A percentile compares a stretch with the other conserved stretches of the same genome.
Conservation (phyloP, 164 flowering plant genomes). For the Vitis rupestris region DNA sequence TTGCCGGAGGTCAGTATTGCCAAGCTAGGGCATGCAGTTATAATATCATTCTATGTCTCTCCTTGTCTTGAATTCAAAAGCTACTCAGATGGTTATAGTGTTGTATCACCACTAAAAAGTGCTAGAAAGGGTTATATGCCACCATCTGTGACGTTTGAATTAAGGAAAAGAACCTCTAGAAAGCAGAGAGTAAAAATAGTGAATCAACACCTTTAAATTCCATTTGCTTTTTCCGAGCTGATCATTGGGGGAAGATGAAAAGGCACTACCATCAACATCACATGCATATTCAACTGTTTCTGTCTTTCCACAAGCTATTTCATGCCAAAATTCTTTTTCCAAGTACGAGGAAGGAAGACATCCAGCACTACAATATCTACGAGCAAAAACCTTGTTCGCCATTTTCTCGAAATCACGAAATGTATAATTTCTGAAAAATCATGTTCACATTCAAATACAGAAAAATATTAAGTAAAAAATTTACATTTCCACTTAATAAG, state of each 20-base stretch:
- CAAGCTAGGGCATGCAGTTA: too few species aligned
- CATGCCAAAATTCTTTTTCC: constrained; percentile 98
- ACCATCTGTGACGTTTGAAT: neutral
- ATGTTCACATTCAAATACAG: constrained; percentile 24
- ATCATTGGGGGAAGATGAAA: constrained; percentile 82
- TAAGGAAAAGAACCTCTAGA: neutral
- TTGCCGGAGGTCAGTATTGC: too few species aligned
- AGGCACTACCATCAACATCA: constrained; percentile 99
- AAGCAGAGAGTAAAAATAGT: constrained; percentile 9
- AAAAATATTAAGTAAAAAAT: constrained; percentile 4
- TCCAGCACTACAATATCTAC: constrained; percentile 86
- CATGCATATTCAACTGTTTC: constrained; percentile 98
- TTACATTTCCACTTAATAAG: neutral
- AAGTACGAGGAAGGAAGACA: constrained; percentile 80
- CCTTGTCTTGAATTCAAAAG: too few species aligned
- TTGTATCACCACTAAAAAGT: too few species aligned
- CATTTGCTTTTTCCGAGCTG: constrained; percentile 94
- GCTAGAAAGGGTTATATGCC: too few species aligned
- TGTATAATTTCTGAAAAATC: constrained; percentile 79
- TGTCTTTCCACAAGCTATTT: constrained; percentile 87
- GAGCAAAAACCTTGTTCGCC: constrained; percentile 96
- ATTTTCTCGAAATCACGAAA: constrained; percentile 95
- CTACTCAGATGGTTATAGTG: too few species aligned
- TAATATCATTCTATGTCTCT: too few species aligned
- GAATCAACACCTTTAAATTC: constrained; percentile 83